Base-by-base conservation (phyloP, 2,329 filamentous ascomycete species). In the Aspergillus aculeatus region DNA sequence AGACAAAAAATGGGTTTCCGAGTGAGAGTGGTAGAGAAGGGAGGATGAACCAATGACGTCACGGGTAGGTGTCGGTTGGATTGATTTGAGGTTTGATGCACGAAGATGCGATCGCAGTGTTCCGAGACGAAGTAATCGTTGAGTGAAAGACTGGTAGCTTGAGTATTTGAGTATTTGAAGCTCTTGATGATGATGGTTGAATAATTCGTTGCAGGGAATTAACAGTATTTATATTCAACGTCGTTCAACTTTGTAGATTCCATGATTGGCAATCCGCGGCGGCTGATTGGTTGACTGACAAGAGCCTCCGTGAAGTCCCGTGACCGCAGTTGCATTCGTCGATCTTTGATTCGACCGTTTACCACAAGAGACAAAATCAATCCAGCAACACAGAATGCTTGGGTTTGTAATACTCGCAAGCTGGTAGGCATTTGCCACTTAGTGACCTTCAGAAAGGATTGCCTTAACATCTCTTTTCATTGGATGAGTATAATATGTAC, bases 401-500 rank as follows among this genome's bases (percentile, higher is more conserved):
- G 26, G 24, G 41, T 55, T 55, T 31, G 53, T 55, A 55, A 55
- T 55, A 24, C 41, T 48, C n/a, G 41, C 44, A n/a, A n/a, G 21
- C 29, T 21, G 52, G 38, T 4, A 26, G 52, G 52, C 14, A 19
- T 21, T 11, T 12, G 21, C 7, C 12, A 19, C 6, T 47, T 54
- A 24, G 24, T 54, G 35, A 47, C 16, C 11, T 12, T 16, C 23
- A 19, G 31, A 26, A 11, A 3, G 19, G 44, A 21, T 19, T 47
- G 23, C 19, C 16, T 54, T 16, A 16, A 21, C 31, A 19, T 44
- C 24, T 23, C 9, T 21, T 54, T 26, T 47, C 11, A 54, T 54
- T 53, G 50, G 50, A 26, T 29, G 26, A 9, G 1, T 2, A 29
- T 29, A 29, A 29, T 10, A 29, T 10, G 26, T 10, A 10, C 7